phyloP scores from a whole-genome alignment of 1,139 yeast species.

The Yamadazyma blattariae region DNA sequence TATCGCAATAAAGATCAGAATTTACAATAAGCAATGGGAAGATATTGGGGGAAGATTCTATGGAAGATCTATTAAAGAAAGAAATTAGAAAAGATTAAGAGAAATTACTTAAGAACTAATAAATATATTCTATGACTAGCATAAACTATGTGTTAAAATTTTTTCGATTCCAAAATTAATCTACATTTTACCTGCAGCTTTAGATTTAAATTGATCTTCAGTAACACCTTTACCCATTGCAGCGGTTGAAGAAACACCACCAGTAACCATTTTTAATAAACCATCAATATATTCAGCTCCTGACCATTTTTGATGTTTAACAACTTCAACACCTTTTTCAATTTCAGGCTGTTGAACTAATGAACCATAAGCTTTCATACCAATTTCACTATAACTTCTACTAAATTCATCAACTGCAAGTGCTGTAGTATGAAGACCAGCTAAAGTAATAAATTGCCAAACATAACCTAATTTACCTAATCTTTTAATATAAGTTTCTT shows the following conservation, averaged over 20 bases:
- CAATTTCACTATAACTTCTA: slow-evolving; percentile 70
- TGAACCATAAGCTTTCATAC: slow-evolving; percentile 96
- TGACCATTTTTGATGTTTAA: slow-evolving; percentile 98
- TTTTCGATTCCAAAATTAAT: not conserved
- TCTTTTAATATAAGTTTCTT: slow-evolving; percentile 85
- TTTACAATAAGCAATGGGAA: too few species aligned
- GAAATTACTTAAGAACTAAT: too few species aligned
- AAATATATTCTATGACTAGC: slow-evolving; percentile 12
- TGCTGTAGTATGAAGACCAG: slow-evolving; percentile 96
- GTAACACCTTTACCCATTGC: slow-evolving; percentile 99
- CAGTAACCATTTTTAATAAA: slow-evolving; percentile 83
- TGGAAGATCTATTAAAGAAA: too few species aligned
- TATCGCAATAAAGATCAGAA: too few species aligned
- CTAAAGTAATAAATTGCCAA: slow-evolving; percentile 98
- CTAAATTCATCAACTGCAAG: slow-evolving; percentile 87
- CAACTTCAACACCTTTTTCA: slow-evolving; percentile 88
- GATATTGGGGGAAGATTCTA: too few species aligned
- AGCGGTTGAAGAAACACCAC: slow-evolving; percentile 94
- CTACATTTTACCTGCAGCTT: slow-evolving; percentile 17
- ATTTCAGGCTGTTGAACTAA: slow-evolving; percentile 86
- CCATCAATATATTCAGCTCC: slow-evolving; percentile 98
- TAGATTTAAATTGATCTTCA: slow-evolving; percentile 83
- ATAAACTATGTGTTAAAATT: not conserved
- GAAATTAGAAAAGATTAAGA: too few species aligned
- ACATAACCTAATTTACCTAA: slow-evolving; percentile 88